Percentiles rank a stretch among this genome's conserved stretches.
These are phyloP conservation scores for Penstemon barbatus DNA, from an alignment of 257 asterid species.

Conservation along the genomic window DNA sequence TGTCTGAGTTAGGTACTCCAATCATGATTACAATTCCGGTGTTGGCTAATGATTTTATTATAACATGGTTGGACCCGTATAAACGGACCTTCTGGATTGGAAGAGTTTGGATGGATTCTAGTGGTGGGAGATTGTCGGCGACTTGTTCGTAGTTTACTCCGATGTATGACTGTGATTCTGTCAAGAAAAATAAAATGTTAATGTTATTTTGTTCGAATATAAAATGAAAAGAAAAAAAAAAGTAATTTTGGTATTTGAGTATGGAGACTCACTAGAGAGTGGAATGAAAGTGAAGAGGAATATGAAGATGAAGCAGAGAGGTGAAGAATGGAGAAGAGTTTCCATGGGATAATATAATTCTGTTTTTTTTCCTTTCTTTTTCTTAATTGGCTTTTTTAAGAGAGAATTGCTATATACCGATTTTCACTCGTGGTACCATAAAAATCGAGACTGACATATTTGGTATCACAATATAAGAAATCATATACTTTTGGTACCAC, in stretches of 20 bases:
- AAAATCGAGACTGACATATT: too few relatives aligned
- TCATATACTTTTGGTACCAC: too few relatives aligned
- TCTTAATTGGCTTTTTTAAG: too few relatives aligned
- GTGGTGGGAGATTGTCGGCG: constrained; percentile 70
- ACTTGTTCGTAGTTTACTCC: constrained; percentile 76
- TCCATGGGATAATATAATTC: constrained; percentile 35
- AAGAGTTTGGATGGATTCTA: constrained; percentile 55
- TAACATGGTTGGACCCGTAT: constrained; percentile 59
- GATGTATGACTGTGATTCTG: constrained; percentile 58
- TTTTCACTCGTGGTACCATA: too few relatives aligned
- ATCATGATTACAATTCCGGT: constrained; percentile 61
- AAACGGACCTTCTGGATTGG: constrained; percentile 54
- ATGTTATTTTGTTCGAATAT: too few relatives aligned
- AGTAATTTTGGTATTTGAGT: too few relatives aligned
- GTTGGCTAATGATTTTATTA: constrained; percentile 59
- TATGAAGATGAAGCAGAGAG: constrained; percentile 21
- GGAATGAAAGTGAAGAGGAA: constrained; percentile 32
- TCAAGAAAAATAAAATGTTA: constrained; percentile 14
- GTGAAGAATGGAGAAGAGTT: constrained; percentile 11
- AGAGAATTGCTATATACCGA: too few relatives aligned
- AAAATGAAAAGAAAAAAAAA: too few relatives aligned
- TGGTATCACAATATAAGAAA: too few relatives aligned
- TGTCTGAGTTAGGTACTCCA: constrained; percentile 62
- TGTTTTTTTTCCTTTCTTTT: not conserved
- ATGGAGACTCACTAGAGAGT: constrained; percentile 40